phyloP scores from a whole-genome alignment of 306 rosid species.

The Cucurbita argyrosperma region DNA sequence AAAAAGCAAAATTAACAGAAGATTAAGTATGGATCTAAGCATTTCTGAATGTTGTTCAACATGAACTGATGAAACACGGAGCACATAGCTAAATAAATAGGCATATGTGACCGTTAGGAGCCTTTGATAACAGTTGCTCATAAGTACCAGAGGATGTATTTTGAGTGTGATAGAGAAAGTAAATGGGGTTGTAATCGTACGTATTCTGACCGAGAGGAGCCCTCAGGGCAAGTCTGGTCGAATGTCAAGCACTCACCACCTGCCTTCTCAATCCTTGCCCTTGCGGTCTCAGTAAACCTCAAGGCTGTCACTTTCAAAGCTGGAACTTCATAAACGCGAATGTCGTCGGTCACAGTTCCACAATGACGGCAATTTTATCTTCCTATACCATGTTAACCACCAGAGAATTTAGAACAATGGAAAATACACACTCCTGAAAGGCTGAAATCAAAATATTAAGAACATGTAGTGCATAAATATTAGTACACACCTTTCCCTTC shows the following conservation, averaged over 20 bases:
- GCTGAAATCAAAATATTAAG: neutral
- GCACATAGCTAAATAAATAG: too few relatives aligned
- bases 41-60: neutral
- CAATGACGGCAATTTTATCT: conserved; percentile 47
- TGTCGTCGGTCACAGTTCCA: conserved; percentile 57
- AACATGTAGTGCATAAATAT: neutral
- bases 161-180: neutral
- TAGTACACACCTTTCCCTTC: conserved; percentile 46
- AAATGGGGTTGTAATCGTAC: conserved; percentile 1
- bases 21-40: neutral
- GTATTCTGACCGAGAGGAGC: conserved; percentile 70
- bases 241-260: conserved; percentile 80
- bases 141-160: neutral
- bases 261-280: conserved; percentile 70
- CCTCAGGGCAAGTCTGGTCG: conserved; percentile 55
- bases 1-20: neutral
- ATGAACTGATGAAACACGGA: neutral
- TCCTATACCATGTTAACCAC: conserved; percentile 18
- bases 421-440: neutral
- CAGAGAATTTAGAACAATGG: neutral
- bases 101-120: too few relatives aligned
- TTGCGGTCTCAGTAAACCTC: conserved; percentile 66
- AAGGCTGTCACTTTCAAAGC: conserved; percentile 60
- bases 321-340: conserved; percentile 60
- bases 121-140: too few relatives aligned